These are phyloP conservation scores for Populus euphratica DNA, from an alignment of 345 rosid species.

Conservation along the genomic window DNA sequence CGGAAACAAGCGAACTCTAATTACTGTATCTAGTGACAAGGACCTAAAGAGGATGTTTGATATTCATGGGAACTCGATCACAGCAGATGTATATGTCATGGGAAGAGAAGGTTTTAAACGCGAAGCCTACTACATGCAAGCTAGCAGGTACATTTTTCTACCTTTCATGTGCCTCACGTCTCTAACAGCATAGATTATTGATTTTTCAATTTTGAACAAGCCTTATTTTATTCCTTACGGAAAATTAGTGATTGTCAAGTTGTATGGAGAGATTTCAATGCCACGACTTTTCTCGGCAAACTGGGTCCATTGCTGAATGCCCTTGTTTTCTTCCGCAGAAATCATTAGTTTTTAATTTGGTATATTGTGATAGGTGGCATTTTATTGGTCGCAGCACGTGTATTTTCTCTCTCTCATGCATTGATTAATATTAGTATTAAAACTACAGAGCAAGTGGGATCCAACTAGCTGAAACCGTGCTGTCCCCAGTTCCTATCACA, in stretches of 20 bases:
- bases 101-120: conserved; percentile 61
- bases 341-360: neutral
- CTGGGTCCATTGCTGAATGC: conserved; percentile 4
- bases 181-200: conserved; percentile 5
- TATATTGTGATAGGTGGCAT: neutral
- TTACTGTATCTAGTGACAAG: conserved; percentile 64
- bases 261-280: neutral
- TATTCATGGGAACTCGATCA: conserved; percentile 58
- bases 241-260: neutral
- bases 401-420: neutral
- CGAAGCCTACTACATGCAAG: conserved; percentile 23
- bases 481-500: conserved; percentile 13
- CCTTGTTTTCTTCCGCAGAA: neutral
- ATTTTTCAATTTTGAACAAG: neutral
- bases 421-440: conserved; percentile 1
- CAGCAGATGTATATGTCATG: conserved; percentile 64
- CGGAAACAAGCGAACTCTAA: conserved; percentile 61
- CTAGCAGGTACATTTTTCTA: conserved; percentile 42
- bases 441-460: conserved; percentile 44
- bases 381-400: neutral
- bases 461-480: conserved; percentile 46
- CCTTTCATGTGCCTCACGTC: conserved; percentile 3
- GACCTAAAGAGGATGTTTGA: conserved; percentile 81
- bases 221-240: conserved; percentile 2
- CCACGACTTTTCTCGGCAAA: neutral